phyloP scores from a whole-genome alignment of 129 eudicot genomes.

The Lactuca sativa region DNA sequence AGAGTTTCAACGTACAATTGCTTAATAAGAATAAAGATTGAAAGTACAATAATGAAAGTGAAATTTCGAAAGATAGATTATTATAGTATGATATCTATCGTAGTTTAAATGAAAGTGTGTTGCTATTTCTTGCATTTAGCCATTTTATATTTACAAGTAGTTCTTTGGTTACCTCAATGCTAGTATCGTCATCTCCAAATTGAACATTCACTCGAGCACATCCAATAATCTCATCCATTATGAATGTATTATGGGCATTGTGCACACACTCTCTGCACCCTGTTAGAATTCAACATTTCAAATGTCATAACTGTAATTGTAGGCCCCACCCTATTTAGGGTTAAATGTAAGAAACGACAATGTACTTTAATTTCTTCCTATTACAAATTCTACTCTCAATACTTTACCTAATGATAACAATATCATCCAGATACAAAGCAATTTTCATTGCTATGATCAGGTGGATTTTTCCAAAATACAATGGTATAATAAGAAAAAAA shows the following conservation, averaged over 20 bases:
- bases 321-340: not conserved
- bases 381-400: not conserved
- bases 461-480: no score
- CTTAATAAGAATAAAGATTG: not conserved
- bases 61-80: not conserved
- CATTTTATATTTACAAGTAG: not conserved
- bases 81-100: no score
- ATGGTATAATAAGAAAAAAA: no score
- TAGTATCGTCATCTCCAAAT: slow-evolving; percentile 56
- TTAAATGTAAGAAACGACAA: not conserved
- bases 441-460: no score
- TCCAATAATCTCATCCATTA: slow-evolving; percentile 62
- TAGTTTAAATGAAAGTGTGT: not conserved
- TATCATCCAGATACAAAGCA: not conserved
- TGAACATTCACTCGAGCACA: slow-evolving; percentile 63
- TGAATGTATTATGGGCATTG: slow-evolving; percentile 52
- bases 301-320: slow-evolving; percentile 3
- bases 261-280: slow-evolving; percentile 76
- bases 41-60: not conserved
- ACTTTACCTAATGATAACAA: not conserved
- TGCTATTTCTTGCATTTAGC: no score
- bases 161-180: slow-evolving; percentile 43
- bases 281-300: slow-evolving; percentile 26
- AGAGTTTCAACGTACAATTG: no score
- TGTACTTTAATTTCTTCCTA: not conserved